Base-by-base conservation (phyloP, 768 basidiomycete genomes). In the Lepiota venenata region DNA sequence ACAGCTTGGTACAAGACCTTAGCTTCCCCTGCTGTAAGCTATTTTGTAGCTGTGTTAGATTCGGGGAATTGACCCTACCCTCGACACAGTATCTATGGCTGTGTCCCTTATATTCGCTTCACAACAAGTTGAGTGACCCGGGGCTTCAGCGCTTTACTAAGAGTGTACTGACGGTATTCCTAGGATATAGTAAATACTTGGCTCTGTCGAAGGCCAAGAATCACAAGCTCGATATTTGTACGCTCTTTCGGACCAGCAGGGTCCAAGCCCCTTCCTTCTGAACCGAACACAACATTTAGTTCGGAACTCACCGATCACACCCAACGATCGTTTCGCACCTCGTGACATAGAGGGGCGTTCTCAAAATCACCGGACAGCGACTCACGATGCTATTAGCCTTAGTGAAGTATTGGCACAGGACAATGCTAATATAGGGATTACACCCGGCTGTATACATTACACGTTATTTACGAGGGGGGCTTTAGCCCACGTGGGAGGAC, bases 21-120 rank as follows among this genome's bases (percentile, higher is more conserved):
- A 54, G 44, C 10, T 54, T 47, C 37, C 44, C 52, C 12, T 47
- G 44, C 27, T 40, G 52, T 54, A 27, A 54, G 52, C 32, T 32
- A 32, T 15, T 11, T 9, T 7, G 4, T 18, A 37, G 37, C 10
- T 32, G 4, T 9, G n/a, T 22, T 44, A n/a, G 10, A 48, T 37
- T 16, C 9, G 32, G 20, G 22, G 9, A 6, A 44, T n/a, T 29
- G 38, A 37, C 29, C 16, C 2, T 20, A 3, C 18, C 32, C 35
- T 12, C 16, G 11, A 9, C 14, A 5, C 15, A 54, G 44, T 54
- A 39, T 54, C 44, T 1, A 47, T 54, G 52, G 52, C 38, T 3
- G 38, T 54, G 14, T 46, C 52, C 9, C 44, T 47, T n/a, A 46
- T 54, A 11, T 54, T 54, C 27, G 45, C 52, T 1, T 46, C 37